Base-by-base conservation (phyloP, 2,329 filamentous ascomycete genomes). In the Fusarium anguioides region DNA sequence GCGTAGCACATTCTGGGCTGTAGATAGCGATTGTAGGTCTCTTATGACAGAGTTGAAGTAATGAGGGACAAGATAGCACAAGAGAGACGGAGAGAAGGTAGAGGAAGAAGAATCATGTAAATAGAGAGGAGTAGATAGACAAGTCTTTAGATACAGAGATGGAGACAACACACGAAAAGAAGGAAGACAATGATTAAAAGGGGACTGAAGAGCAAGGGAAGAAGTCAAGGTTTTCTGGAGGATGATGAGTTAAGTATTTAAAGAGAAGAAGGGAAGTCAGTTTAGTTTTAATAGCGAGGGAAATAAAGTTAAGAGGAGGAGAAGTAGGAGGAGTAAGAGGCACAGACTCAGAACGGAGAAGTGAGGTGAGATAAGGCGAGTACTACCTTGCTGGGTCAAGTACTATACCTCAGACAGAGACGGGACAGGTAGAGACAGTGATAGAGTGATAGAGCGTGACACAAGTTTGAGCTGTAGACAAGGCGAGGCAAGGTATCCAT, bases 1-100 rank as follows among this genome's bases (percentile, higher is more conserved):
- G 65, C 35, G 66, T 65, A 74, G 62, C 68, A 72, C 72, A 72
- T 72, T 41, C 18, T 46, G 42, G 23, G 35, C 12, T 39, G 37
- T 12, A 47, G 41, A 15, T 15, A 29, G 33, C 44, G 33, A 18
- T 17, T 35, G 36, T 26, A 18, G 40, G 33, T 26, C 27, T 49
- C 29, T 17, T 21, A 41, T 21, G 17, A 40, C 35, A 39, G 39
- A 29, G 37, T 31, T 24, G 44, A 35, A 29, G 50, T 41, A 44
- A 33, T 33, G 18, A 24, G 46, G 6, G 33, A 26, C 11, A 41
- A 23, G 45, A 51, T 39, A 46, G 37, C 46, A 66, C 59, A 29
- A 24, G 37, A 47, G 46, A 67, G 46, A 63, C 46, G 40, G 60
- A 33, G 37, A 23, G 18, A 36, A 63, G 41, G 40, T 54, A 33